Base-by-base conservation (phyloP, 2,329 filamentous ascomycete species). In the Orbilia quercus region DNA sequence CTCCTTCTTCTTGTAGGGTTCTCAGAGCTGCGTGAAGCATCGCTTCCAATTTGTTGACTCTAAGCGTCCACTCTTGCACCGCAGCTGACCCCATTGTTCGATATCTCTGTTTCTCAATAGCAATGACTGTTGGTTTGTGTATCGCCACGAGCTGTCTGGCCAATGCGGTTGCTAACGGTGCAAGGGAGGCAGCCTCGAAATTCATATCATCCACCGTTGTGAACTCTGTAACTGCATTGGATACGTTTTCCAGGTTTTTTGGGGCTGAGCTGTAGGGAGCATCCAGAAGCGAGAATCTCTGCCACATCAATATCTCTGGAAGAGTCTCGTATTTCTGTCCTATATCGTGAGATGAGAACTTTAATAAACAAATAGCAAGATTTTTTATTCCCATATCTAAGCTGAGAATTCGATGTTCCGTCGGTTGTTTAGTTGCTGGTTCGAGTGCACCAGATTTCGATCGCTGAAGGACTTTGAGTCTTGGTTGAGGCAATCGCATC, bases 361-460 rank as follows among this genome's bases (percentile, higher is more conserved):
- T 75, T 12, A 91, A 80, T 73, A 91, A 84, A 75, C 90, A 90
- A 79, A 88, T 91, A 0, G 91, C 91, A 2, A 96, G 82, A 79
- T 96, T 96, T 45, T 87, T 87, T 76, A 96, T 90, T 2, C 91
- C 91, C 87, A 95, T 90, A 79, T 96, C 91, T 74, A 96, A 89
- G 79, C 90, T 93, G 34, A 95, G 80, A 22, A 95, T 84, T 45
- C 88, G 84, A 34, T 73, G 60, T 55, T 66, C 54, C 2, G 22
- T 23, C n/a, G 54, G 60, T 16, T 66, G 60, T 9, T 9, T 55
- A 16, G 23, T 28, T 7, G 60, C 28, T 20, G 25, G 38, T 28
- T 47, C 48, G 1, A 73, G 55, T 4, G n/a, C 23, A 1, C 69
- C 60, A 18, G 48, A 22, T 7, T 48, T 57, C 44, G 60, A 66